Evolutionary conservation across 768 basidiomycete species (phyloP).

Genomic region (Cystobasidium onofrii): DNA sequence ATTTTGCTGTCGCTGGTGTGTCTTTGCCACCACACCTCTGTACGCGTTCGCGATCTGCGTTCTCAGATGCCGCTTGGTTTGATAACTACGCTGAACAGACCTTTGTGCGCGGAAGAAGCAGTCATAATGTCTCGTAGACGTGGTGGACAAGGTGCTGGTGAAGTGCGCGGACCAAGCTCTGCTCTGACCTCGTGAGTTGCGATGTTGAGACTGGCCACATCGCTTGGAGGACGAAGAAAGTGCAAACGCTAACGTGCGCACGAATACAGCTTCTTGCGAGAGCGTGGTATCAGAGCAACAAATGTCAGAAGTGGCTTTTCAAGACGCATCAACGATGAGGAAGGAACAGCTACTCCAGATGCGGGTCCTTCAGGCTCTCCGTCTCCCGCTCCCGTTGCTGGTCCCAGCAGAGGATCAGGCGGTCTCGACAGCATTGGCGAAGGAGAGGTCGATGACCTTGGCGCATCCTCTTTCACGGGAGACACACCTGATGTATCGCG

Average conservation of each 20-base stretch:
- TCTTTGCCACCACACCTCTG: neutral
- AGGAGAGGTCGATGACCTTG: neutral
- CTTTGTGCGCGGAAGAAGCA: neutral
- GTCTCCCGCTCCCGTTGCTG: neutral
- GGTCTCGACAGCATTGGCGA: neutral
- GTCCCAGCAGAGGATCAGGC: conserved; percentile 7
- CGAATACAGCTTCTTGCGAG: neutral
- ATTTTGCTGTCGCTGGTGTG: neutral
- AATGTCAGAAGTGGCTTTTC: conserved; percentile 25
- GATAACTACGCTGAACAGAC: neutral
- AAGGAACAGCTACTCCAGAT: neutral
- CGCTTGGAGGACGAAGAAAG: neutral
- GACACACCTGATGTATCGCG: neutral
- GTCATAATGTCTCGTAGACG: conserved; percentile 5
- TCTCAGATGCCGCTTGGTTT: neutral
- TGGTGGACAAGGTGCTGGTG: conserved; percentile 11
- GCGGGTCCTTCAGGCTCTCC: conserved; percentile 22
- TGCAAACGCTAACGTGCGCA: neutral
- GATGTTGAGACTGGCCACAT: neutral
- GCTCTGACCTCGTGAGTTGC: conserved; percentile 15
- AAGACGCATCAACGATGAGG: neutral
- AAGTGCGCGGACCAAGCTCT: conserved; percentile 13
- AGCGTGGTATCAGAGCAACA: conserved; percentile 15
- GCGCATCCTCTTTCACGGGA: neutral
- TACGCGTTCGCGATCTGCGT: neutral